phyloP scores from a whole-genome alignment of 2,329 filamentous ascomycete genomes.

The Arthroderma uncinatum region DNA sequence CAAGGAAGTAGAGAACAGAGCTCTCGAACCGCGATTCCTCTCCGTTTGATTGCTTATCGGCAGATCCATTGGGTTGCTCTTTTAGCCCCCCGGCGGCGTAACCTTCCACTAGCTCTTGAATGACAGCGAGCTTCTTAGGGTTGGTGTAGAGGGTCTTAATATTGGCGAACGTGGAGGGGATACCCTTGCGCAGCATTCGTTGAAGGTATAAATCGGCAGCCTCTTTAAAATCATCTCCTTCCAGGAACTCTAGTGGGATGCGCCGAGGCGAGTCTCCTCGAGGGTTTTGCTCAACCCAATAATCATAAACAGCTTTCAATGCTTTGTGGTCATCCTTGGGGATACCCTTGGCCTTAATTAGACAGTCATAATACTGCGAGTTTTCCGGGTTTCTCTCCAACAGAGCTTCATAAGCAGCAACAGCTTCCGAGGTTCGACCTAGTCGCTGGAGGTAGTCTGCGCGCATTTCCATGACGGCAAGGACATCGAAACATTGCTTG shows the following conservation, averaged over 20 bases:
- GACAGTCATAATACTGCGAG: conserved; percentile 69
- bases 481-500: conserved; percentile 69
- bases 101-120: conserved; percentile 64
- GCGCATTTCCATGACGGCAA: conserved; percentile 73
- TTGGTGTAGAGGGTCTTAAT: conserved; percentile 86
- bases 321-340: conserved; percentile 49
- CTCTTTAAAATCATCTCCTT: conserved; percentile 67
- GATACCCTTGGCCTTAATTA: conserved; percentile 59
- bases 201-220: conserved; percentile 70
- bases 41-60: conserved; percentile 38
- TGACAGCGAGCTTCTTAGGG: conserved; percentile 60
- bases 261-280: conserved; percentile 75
- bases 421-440: conserved; percentile 66
- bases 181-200: conserved; percentile 78
- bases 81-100: conserved; percentile 53
- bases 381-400: conserved; percentile 82
- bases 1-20: conserved; percentile 81
- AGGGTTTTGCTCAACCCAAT: conserved; percentile 69
- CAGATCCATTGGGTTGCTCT: conserved; percentile 40
- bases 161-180: conserved; percentile 93
- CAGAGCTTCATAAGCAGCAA: conserved; percentile 66
- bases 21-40: conserved; percentile 56
- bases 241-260: conserved; percentile 79
- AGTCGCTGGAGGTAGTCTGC: conserved; percentile 76
- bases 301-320: conserved; percentile 64